Percentiles rank a stretch among this genome's conserved stretches.
These are phyloP conservation scores for Kwoniella europaea DNA, from an alignment of 768 basidiomycete genomes.

Conservation along the genomic window DNA sequence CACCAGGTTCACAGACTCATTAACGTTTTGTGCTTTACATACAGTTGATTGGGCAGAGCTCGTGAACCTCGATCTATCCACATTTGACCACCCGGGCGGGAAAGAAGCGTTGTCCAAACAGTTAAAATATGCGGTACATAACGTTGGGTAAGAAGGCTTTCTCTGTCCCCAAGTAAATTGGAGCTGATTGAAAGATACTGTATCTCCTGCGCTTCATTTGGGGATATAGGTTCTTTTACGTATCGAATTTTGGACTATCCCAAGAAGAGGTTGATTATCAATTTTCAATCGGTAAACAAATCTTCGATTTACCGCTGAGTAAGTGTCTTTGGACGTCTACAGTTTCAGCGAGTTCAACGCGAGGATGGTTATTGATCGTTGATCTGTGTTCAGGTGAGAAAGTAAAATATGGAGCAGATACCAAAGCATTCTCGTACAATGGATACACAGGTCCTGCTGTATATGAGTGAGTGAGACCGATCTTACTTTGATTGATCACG, in stretches of 20 bases:
- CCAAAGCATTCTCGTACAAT: conserved; percentile 6
- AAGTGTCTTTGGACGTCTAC: neutral
- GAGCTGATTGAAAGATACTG: neutral
- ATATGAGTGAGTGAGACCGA: conserved; percentile 6
- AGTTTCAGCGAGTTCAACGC: neutral
- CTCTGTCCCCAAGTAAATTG: neutral
- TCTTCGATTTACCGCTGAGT: conserved; percentile 61
- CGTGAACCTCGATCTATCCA: conserved; percentile 57
- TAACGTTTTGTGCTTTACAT: no score
- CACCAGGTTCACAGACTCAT: no score
- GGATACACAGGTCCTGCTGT: conserved; percentile 4
- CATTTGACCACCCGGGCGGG: conserved; percentile 59
- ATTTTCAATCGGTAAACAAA: conserved; percentile 60
- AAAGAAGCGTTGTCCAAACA: conserved; percentile 59
- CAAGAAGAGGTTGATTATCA: conserved; percentile 62
- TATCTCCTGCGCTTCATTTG: no score
- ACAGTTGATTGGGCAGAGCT: conserved; percentile 13
- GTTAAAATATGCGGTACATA: conserved; percentile 60
- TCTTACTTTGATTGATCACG: neutral
- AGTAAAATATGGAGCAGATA: neutral
- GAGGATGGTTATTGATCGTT: neutral
- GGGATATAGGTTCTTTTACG: conserved; percentile 62
- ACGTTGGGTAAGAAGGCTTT: conserved; percentile 4
- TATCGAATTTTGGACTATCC: conserved; percentile 62
- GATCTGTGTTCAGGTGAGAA: conserved; percentile 8